Evolutionary conservation across 164 flowering plant species (phyloP).

Genomic region (Vitis riparia): DNA sequence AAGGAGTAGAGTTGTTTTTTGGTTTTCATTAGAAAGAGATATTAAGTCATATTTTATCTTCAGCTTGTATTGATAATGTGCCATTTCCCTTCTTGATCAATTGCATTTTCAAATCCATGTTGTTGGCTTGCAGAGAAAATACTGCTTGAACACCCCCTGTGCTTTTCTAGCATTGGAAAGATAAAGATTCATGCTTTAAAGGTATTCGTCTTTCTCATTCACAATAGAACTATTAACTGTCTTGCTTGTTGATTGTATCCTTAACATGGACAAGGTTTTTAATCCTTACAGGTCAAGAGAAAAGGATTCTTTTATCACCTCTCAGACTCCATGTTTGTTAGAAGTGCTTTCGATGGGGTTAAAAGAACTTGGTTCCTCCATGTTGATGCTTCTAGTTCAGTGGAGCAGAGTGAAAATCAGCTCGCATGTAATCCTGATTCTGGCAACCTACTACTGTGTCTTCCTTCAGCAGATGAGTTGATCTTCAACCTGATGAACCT

Average conservation of each 20-base stretch:
- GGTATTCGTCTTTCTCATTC: slow-evolving; percentile 37
- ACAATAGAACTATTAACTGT: not conserved
- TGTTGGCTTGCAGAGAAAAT: slow-evolving; percentile 50
- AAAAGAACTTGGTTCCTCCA: slow-evolving; percentile 49
- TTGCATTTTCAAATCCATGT: not conserved
- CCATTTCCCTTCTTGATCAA: too few species aligned
- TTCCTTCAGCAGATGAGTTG: slow-evolving; percentile 17
- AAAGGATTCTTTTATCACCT: slow-evolving; percentile 53
- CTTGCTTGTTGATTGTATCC: not conserved
- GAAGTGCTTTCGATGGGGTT: slow-evolving; percentile 46
- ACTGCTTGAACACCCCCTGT: slow-evolving; percentile 43
- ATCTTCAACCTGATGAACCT: slow-evolving; percentile 14
- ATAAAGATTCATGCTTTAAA: slow-evolving; percentile 52
- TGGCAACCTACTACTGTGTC: slow-evolving; percentile 12
- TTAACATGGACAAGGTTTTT: slow-evolving; percentile 4
- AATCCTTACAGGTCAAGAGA: slow-evolving; percentile 53
- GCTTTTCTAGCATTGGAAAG: slow-evolving; percentile 63
- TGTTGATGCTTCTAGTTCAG: slow-evolving; percentile 38
- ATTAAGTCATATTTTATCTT: too few species aligned
- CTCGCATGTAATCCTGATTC: slow-evolving; percentile 8
- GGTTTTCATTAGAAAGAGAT: too few species aligned
- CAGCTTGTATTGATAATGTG: too few species aligned
- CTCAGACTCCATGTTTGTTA: slow-evolving; percentile 61
- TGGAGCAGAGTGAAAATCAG: not conserved
- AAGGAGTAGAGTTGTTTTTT: too few species aligned